Evolutionary conservation across 192 early-diverging fungal genomes (phyloP).

Genomic region (Umbelopsis sp.): DNA sequence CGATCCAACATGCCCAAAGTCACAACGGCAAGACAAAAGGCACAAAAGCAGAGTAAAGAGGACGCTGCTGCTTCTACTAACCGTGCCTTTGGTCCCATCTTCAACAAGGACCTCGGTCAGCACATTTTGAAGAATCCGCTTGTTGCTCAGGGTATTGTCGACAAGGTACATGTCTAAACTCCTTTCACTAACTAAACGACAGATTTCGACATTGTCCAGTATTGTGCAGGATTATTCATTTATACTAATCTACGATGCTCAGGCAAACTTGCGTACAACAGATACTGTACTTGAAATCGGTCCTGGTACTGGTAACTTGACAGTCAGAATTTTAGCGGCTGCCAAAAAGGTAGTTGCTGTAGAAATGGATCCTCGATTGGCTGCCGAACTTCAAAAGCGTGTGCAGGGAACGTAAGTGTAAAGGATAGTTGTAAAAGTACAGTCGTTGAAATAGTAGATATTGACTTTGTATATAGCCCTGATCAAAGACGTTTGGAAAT

Average conservation of each 20-base stretch:
- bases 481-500: conserved; percentile 87
- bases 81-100: conserved; percentile 81
- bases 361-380: conserved; percentile 95
- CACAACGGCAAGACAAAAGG: conserved; percentile 13
- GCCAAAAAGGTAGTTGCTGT: conserved; percentile 94
- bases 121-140: conserved; percentile 99
- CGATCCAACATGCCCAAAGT: conserved; percentile 11
- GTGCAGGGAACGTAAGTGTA: conserved; percentile 86
- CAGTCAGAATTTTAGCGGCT: conserved; percentile 88
- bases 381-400: conserved; percentile 95
- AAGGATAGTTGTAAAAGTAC: no score
- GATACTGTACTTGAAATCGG: conserved; percentile 92
- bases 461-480: conserved; percentile 50
- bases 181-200: not conserved
- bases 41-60: conserved; percentile 35
- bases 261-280: conserved; percentile 58
- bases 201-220: not conserved
- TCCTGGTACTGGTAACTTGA: conserved; percentile 99
- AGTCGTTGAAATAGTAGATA: no score
- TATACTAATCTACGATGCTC: not conserved
- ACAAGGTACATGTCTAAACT: conserved; percentile 67
- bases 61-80: conserved; percentile 36
- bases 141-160: conserved; percentile 94
- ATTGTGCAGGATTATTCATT: no score
- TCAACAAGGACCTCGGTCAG: conserved; percentile 97